Conservation (phyloP, 202 grass and related monocot genomes). For the Brachypodium distachyon region DNA sequence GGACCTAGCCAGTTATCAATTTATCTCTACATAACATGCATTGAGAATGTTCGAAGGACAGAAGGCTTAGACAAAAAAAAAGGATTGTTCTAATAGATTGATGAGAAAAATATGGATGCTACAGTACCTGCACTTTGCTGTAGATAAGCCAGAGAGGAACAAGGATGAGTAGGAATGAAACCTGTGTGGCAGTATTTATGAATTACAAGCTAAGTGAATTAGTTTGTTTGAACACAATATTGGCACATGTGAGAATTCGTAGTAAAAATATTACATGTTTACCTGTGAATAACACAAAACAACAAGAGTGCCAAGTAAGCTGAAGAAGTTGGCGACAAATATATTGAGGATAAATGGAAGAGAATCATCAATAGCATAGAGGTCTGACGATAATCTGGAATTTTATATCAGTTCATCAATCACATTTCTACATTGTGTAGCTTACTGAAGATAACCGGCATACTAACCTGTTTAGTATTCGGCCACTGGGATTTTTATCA, state of each 20-base stretch:
- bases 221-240: background rate
- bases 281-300: constrained; percentile 96
- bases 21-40: background rate
- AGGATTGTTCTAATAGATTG: background rate
- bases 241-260: background rate
- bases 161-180: constrained; percentile 68
- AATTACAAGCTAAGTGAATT: constrained; percentile 23
- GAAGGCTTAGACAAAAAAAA: background rate
- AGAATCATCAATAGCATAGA: constrained; percentile 90
- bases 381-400: constrained; percentile 90
- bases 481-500: constrained; percentile 84
- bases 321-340: constrained; percentile 90
- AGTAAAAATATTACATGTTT: constrained; percentile 18
- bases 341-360: constrained; percentile 99
- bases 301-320: constrained; percentile 66
- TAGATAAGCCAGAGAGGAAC: constrained; percentile 83
- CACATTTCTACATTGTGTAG: background rate
- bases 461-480: constrained; percentile 80
- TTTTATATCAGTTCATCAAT: background rate
- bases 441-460: constrained; percentile 5
- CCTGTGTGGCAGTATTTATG: constrained; percentile 38
- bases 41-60: background rate
- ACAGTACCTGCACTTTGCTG: constrained; percentile 72
- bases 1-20: background rate
- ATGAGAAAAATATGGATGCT: background rate